phyloP scores from a whole-genome alignment of 1,284 basidiomycete species.

The Austropuccinia psidii region DNA sequence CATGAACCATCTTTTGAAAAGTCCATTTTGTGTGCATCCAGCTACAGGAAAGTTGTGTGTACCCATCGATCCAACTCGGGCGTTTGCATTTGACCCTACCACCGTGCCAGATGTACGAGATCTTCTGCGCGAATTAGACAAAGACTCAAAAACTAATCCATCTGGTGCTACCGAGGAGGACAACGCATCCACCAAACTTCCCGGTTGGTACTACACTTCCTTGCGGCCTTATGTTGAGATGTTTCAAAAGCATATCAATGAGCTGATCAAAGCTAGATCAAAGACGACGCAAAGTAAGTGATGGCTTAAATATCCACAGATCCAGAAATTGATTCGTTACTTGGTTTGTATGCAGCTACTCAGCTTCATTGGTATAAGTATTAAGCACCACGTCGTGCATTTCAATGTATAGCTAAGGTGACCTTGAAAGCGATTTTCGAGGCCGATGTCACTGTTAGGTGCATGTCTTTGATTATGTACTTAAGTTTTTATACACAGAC shows the following conservation, averaged over 20 bases:
- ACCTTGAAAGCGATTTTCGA: too few species aligned
- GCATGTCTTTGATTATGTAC: too few species aligned
- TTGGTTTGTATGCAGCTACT: too few species aligned
- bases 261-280: constrained; percentile 50
- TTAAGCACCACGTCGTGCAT: too few species aligned
- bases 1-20: constrained; percentile 93
- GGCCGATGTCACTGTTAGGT: too few species aligned
- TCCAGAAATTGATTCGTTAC: too few species aligned
- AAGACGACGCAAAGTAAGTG: constrained; percentile 41
- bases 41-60: constrained; percentile 86
- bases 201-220: constrained; percentile 54
- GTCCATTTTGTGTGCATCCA: constrained; percentile 94
- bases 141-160: constrained; percentile 50
- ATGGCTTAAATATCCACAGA: too few species aligned
- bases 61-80: constrained; percentile 68
- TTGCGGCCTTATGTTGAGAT: constrained; percentile 83
- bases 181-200: constrained; percentile 45
- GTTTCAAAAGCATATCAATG: constrained; percentile 64
- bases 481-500: too few species aligned
- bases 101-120: constrained; percentile 76
- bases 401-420: too few species aligned
- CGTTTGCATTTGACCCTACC: constrained; percentile 80
- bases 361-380: too few species aligned
- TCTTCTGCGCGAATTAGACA: constrained; percentile 66
- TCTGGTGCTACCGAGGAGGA: constrained; percentile 46